Evolutionary conservation across 495 filamentous ascomycete species (phyloP).

Genomic region (Penicillium herquei): DNA sequence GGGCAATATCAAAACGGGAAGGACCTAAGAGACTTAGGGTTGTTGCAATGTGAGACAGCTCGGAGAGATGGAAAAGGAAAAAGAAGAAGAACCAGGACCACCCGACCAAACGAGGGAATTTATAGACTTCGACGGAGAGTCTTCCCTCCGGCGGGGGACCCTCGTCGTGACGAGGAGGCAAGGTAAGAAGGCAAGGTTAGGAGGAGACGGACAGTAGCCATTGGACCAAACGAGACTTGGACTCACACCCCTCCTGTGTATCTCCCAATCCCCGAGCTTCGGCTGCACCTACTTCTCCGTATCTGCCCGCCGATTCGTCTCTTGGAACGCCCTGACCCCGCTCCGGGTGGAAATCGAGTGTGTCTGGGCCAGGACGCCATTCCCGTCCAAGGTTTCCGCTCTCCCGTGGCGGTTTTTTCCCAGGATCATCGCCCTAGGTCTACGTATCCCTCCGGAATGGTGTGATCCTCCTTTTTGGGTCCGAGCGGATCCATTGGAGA

Average conservation of each 20-base stretch:
- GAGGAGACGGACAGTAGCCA: conserved; percentile 29
- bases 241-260: conserved; percentile 42
- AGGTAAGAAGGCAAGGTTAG: conserved; percentile 25
- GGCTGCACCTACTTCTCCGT: conserved; percentile 33
- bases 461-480: conserved; percentile 15
- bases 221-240: conserved; percentile 48
- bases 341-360: conserved; percentile 43
- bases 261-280: conserved; percentile 38
- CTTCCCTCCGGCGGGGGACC: conserved; percentile 41
- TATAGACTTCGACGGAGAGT: conserved; percentile 61
- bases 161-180: conserved; percentile 21
- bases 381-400: conserved; percentile 36
- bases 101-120: conserved; percentile 53
- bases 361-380: conserved; percentile 32
- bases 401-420: conserved; percentile 25
- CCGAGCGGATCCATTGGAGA: conserved; percentile 11
- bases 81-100: conserved; percentile 39
- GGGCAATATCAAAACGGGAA: conserved; percentile 11
- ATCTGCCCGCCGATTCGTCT: conserved; percentile 44
- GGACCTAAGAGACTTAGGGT: conserved; percentile 16
- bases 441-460: conserved; percentile 15
- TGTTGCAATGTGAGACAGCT: conserved; percentile 36
- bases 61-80: conserved; percentile 55
- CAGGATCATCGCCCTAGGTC: conserved; percentile 23
- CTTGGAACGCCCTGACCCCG: conserved; percentile 48